Base-by-base conservation (phyloP, 768 basidiomycete genomes). In the Leucocoprinus sp. region DNA sequence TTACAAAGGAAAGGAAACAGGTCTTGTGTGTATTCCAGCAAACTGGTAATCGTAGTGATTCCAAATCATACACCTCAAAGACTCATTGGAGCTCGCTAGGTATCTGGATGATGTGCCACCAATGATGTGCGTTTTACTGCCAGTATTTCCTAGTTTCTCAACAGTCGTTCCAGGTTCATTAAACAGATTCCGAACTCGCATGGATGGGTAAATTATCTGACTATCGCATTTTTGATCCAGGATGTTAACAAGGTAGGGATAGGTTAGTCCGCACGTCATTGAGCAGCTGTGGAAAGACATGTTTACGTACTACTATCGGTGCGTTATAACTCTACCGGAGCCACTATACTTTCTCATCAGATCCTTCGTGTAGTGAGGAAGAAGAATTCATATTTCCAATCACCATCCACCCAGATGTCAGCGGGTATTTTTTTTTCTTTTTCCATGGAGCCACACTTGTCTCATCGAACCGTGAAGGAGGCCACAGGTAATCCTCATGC, bases 351-450 rank as follows among this genome's bases (percentile, higher is more conserved):
- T n/a, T n/a, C n/a, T 14, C 12, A 35, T 8, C 29, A 37, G 34
- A 39, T 51, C 18, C 43, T 49, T 39, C 28, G 52, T 34, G 33
- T 40, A 76, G 77, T 36, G 78, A 80, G 50, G 75, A 81, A 59
- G 72, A 76, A 52, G 70, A 75, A 57, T 80, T 82, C 47, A 71
- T 80, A n/a, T 82, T 84, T 42, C 83, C 83, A 0, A 74, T 87
- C 47, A 86, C 84, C 2, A 83, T 89, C 31, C 85, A 87, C 53
- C 84, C 85, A 1, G 84, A 87, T 53, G 82, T 84, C 18, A 78
- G 78, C 55, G 82, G 82, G 73, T 74, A 60, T 53, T 74, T 57
- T 17, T 18, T 6, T 29, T 21, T 42, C 43, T 21, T 29, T 12
- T 26, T 23, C 5, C 9, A n/a, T 46, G 15, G 54, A 21, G 43